Conservation (phyloP, 2,329 filamentous ascomycete genomes). For the Phaeoacremonium minimum region DNA sequence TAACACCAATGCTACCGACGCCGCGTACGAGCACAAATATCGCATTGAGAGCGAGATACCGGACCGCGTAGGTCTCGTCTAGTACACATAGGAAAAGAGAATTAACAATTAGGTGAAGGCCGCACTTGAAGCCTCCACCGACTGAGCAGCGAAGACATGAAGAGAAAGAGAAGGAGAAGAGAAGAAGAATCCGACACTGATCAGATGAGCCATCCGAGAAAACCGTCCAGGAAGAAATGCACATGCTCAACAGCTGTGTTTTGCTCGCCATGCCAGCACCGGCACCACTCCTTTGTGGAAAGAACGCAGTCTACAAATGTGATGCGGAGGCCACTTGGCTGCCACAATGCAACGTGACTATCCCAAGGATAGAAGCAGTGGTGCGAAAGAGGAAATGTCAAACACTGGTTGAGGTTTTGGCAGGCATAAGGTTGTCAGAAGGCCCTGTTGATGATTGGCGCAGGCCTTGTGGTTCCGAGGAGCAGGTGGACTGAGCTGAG, state of each 20-base stretch:
- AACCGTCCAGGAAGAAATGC: too few relatives aligned
- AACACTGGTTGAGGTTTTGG: background rate
- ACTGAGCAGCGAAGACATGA: background rate
- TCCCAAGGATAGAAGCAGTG: background rate
- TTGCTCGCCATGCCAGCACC: too few relatives aligned
- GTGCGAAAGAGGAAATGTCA: background rate
- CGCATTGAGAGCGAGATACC: background rate
- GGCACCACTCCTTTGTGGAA: too few relatives aligned
- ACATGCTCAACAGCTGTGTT: too few relatives aligned
- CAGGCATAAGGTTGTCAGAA: too few relatives aligned
- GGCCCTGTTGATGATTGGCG: too few relatives aligned
- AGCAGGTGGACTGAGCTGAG: too few relatives aligned
- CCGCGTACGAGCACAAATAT: background rate
- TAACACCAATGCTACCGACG: background rate
- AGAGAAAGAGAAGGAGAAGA: background rate
- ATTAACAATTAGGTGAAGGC: background rate
- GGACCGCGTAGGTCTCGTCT: background rate
- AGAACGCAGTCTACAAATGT: too few relatives aligned
- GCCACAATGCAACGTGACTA: background rate
- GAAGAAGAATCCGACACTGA: too few relatives aligned
- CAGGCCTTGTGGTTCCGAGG: too few relatives aligned
- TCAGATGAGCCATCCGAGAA: too few relatives aligned
- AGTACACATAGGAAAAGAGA: background rate
- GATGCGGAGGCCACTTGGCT: background rate
- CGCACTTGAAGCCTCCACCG: conserved; percentile 1